These are phyloP conservation scores for Yarrowia osloensis DNA, from an alignment of 805 yeast species.

Conservation along the genomic window DNA sequence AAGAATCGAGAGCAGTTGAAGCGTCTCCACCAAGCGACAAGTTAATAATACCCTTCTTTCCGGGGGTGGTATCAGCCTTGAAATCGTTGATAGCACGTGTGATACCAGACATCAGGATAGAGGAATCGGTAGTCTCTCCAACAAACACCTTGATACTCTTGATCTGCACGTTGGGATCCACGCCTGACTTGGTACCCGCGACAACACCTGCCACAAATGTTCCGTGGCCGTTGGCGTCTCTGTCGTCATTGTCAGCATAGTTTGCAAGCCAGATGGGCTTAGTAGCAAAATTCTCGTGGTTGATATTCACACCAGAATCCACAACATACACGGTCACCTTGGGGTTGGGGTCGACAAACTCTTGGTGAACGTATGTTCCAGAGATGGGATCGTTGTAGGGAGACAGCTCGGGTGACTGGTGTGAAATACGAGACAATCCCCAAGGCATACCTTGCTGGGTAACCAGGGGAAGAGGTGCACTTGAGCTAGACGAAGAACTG, in stretches of 20 bases:
- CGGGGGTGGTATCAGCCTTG: conserved; percentile 44
- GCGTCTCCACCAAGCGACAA: conserved; percentile 95
- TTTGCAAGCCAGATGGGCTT: conserved; percentile 88
- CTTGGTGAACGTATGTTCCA: background rate
- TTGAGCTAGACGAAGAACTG: background rate
- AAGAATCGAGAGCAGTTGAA: conserved; percentile 80
- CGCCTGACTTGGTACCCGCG: conserved; percentile 46
- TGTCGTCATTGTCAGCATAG: conserved; percentile 67
- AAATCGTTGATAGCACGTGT: background rate
- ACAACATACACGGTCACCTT: conserved; percentile 61
- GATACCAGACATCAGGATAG: background rate
- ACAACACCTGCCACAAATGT: conserved; percentile 94
- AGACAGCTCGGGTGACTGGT: background rate
- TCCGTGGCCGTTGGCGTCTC: conserved; percentile 93
- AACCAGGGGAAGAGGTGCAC: background rate
- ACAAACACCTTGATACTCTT: conserved; percentile 61
- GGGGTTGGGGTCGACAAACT: conserved; percentile 46
- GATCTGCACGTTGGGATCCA: conserved; percentile 58
- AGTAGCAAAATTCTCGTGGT: conserved; percentile 76
- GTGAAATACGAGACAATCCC: conserved; percentile 87
- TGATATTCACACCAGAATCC: conserved; percentile 82
- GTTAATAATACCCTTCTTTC: conserved; percentile 50
- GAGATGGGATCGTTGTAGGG: background rate
- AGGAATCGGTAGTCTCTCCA: conserved; percentile 40
- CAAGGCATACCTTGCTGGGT: conserved; percentile 45